Conservation (phyloP, 2,329 filamentous ascomycete species). For the Mariannaea sp. region DNA sequence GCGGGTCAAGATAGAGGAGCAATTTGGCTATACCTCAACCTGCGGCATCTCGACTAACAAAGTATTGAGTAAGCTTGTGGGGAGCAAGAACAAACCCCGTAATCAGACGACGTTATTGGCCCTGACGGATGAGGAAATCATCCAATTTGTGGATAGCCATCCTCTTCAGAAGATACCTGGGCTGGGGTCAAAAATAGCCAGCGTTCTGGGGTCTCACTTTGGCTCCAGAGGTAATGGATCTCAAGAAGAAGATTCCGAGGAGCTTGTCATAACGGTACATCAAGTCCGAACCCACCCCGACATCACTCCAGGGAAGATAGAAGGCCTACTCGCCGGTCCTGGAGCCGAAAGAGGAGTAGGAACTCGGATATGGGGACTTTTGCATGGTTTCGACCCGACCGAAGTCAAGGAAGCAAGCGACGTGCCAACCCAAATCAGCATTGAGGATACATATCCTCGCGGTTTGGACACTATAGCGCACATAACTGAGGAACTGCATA, state of each 20-base stretch:
- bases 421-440: slow-evolving; percentile 86
- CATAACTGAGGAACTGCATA: slow-evolving; percentile 70
- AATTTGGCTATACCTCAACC: slow-evolving; percentile 84
- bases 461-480: slow-evolving; percentile 67
- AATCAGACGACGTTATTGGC: slow-evolving; percentile 84
- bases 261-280: slow-evolving; percentile 62
- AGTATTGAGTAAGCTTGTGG: slow-evolving; percentile 81
- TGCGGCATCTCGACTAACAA: slow-evolving; percentile 90
- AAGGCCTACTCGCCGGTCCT: slow-evolving; percentile 70
- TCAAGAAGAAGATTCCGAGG: slow-evolving; percentile 40
- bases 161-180: slow-evolving; percentile 83
- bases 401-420: slow-evolving; percentile 74
- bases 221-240: slow-evolving; percentile 40
- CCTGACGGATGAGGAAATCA: slow-evolving; percentile 61
- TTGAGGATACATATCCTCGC: slow-evolving; percentile 83
- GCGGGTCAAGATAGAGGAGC: slow-evolving; percentile 71
- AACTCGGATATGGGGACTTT: slow-evolving; percentile 71
- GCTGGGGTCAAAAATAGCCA: slow-evolving; percentile 72
- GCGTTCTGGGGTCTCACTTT: slow-evolving; percentile 60
- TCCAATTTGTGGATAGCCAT: slow-evolving; percentile 73
- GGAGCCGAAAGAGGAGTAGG: slow-evolving; percentile 76
- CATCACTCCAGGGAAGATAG: slow-evolving; percentile 68
- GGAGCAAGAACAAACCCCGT: slow-evolving; percentile 82
- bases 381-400: slow-evolving; percentile 79
- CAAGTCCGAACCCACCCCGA: slow-evolving; percentile 66